These are phyloP conservation scores for Colletotrichum sp. DNA, from an alignment of 2,329 filamentous ascomycete species.

Conservation along the genomic window DNA sequence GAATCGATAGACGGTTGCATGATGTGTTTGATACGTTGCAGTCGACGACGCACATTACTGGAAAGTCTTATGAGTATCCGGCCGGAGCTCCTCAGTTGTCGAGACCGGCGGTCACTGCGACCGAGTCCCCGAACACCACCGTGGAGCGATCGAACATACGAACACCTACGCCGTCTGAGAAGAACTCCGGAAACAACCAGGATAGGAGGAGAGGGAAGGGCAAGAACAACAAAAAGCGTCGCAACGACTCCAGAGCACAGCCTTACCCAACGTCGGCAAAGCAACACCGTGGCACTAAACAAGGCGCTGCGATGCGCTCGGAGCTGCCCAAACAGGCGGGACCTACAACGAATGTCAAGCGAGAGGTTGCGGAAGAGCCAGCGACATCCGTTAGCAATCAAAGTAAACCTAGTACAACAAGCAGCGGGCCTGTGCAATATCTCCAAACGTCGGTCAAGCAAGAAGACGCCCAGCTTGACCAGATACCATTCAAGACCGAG, in stretches of 20 bases:
- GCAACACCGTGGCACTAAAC: not conserved
- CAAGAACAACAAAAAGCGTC: not conserved
- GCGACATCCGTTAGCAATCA: not conserved
- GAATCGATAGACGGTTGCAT: not conserved
- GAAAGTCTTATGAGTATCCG: not conserved
- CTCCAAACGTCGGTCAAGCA: not conserved
- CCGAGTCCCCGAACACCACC: accelerated
- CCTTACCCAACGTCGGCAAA: not conserved
- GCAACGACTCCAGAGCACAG: not conserved
- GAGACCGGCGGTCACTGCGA: accelerated
- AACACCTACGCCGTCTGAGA: not conserved
- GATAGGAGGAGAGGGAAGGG: not conserved
- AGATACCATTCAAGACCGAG: not conserved
- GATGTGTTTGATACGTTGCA: not conserved
- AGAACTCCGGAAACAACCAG: not conserved
- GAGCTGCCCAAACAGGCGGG: not conserved
- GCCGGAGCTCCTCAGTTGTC: too few species aligned
- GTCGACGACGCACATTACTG: not conserved
- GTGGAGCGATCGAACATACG: not conserved
- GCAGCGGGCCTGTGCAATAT: accelerated
- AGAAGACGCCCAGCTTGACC: not conserved
- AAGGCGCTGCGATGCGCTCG: not conserved
- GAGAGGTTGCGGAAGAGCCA: not conserved
- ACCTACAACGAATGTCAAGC: not conserved
- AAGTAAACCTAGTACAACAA: not conserved